Evolutionary conservation across 1,284 basidiomycete genomes (phyloP), one percentile per base, ranked within the genome.

Genomic region (Chalciporus sp.): DNA sequence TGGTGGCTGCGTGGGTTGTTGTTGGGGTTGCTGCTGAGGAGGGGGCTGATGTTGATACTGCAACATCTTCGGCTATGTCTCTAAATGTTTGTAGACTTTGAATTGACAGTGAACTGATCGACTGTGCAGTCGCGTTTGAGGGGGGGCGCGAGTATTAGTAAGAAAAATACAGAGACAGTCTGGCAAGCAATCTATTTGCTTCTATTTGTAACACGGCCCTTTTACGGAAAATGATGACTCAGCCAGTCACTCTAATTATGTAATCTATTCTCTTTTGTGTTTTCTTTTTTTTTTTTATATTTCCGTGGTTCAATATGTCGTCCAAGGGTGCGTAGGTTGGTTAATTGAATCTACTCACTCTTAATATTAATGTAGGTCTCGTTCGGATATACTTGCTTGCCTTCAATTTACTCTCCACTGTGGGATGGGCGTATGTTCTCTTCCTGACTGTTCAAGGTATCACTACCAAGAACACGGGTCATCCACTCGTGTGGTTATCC

Each of bases 401-500:
- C 1, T 97, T 94, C 80, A 96, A 97, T 75, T 59, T 81, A 57
- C 64, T 87, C 49, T 92, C 90, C 0, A 77, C 87, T 0, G 49
- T 84, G 4, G 88, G 85, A 42, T 96, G 94, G 94, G 71, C 72
- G 0, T 82, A 84, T 69, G 74, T 95, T 56, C 85, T 95, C 61
- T 58, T 77, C 63, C 61, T 69, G 51, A 77, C 78, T 43, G 3
- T 69, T 29, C 26, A 23, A 10, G 50, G 43, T 43, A 31, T 62
- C 47, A 23, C 33, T 35, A 11, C 42, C 33, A 9, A 12, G 20
- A 6, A 37, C 35, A 9, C n/a, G 37, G 10, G 17, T 35, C 5
- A 1, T 31, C 0, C 2, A 6, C 8, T 11, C 40, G 1, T 37
- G 16, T 44, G 43, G 19, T 42, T 56, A 20, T 20, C 14, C 26